A percentile compares a stretch with the other conserved stretches of the same genome.
Evolutionary conservation across 2,329 filamentous ascomycete genomes (phyloP).

Genomic region (Neoascochyta sp.): DNA sequence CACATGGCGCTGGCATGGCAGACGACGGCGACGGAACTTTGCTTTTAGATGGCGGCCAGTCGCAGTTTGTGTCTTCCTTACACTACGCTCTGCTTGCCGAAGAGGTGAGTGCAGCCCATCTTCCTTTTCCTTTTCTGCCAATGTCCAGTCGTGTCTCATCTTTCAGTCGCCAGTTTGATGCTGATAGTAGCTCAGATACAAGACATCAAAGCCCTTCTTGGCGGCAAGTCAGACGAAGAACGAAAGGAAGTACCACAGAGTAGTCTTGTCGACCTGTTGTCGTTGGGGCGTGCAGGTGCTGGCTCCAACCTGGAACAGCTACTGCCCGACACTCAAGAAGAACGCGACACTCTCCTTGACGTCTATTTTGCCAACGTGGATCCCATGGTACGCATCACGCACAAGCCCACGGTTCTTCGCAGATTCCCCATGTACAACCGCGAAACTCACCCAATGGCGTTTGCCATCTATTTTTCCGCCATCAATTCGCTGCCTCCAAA

Average conservation of each 20-base stretch:
- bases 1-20: slow-evolving; percentile 33
- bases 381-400: slow-evolving; percentile 36
- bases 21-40: slow-evolving; percentile 38
- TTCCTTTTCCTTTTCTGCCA: background rate
- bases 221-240: slow-evolving; percentile 32
- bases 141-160: too few relatives aligned
- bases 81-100: slow-evolving; percentile 40
- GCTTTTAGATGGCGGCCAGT: slow-evolving; percentile 36
- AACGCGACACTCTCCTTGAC: slow-evolving; percentile 32
- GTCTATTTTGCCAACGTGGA: slow-evolving; percentile 38
- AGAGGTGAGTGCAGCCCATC: slow-evolving; percentile 25
- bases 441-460: slow-evolving; percentile 33
- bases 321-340: slow-evolving; percentile 28
- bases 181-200: slow-evolving; percentile 27
- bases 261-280: slow-evolving; percentile 31
- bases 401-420: slow-evolving; percentile 30
- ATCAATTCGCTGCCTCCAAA: slow-evolving; percentile 34
- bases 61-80: slow-evolving; percentile 41
- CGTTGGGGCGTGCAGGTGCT: slow-evolving; percentile 29
- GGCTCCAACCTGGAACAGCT: slow-evolving; percentile 25
- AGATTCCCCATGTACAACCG: slow-evolving; percentile 26
- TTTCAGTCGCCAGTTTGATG: slow-evolving; percentile 1
- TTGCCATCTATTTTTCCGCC: slow-evolving; percentile 37
- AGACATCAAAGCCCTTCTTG: slow-evolving; percentile 38
- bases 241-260: slow-evolving; percentile 25